These are phyloP conservation scores for Smallanthus sonchifolius DNA, from an alignment of 129 eudicot species.

Conservation along the genomic window DNA sequence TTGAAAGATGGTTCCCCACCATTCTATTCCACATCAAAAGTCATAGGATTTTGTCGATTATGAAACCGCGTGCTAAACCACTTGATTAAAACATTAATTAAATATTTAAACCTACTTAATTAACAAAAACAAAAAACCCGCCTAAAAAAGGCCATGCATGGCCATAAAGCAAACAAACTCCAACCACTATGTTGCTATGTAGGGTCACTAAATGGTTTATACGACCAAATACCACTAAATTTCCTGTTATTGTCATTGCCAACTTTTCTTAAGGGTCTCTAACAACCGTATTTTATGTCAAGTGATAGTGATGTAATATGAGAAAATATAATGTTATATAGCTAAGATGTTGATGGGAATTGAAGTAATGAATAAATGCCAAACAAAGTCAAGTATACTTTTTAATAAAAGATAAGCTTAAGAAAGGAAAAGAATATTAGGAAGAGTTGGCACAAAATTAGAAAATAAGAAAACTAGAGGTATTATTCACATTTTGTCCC, in stretches of 20 bases:
- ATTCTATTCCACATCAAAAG: neutral
- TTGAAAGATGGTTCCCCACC: slow-evolving; percentile 14
- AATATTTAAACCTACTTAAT: neutral
- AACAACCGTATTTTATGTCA: neutral
- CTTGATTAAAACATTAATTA: neutral
- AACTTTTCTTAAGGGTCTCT: neutral
- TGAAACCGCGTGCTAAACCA: neutral
- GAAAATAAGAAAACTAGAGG: too few species aligned
- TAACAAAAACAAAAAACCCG: neutral
- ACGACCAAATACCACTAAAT: neutral
- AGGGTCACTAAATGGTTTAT: slow-evolving; percentile 15
- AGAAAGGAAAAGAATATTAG: too few species aligned
- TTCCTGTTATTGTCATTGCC: neutral
- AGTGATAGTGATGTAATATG: neutral
- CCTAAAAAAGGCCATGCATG: slow-evolving; percentile 7
- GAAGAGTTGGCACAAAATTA: too few species aligned
- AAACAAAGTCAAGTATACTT: too few species aligned
- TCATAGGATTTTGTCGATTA: slow-evolving; percentile 11
- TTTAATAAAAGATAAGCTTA: too few species aligned
- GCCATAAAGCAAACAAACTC: neutral
- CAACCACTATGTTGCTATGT: slow-evolving; percentile 17
- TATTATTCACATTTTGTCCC: too few species aligned
- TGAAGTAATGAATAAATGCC: too few species aligned
- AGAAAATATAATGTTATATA: too few species aligned
- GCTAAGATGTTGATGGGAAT: too few species aligned